Evolutionary conservation across 2,329 filamentous ascomycete species (phyloP).

Genomic region (Proliferodiscus dingleyae): DNA sequence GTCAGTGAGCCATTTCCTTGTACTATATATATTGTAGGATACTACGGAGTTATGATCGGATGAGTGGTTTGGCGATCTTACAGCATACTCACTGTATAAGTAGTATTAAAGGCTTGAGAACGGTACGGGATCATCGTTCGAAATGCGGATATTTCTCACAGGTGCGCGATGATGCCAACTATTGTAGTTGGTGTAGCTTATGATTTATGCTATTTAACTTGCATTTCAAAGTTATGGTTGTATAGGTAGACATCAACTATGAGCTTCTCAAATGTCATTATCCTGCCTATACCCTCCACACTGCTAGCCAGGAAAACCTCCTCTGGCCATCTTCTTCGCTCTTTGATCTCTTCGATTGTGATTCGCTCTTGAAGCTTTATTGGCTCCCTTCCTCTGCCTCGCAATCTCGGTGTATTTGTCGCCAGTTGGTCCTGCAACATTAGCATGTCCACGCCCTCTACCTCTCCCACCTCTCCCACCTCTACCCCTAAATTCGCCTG

Average conservation of each 20-base stretch:
- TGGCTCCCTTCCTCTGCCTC: slow-evolving; percentile 72
- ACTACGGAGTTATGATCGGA: neutral
- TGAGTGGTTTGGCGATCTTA: neutral
- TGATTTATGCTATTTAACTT: neutral
- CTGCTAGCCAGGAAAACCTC: slow-evolving; percentile 36
- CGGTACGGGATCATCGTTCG: neutral
- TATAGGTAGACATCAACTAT: neutral
- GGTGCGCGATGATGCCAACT: no score
- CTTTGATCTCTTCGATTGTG: slow-evolving; percentile 75
- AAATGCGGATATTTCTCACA: no score
- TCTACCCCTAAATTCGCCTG: slow-evolving; percentile 42
- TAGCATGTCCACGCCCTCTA: slow-evolving; percentile 48
- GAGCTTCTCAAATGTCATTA: no score
- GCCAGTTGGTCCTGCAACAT: slow-evolving; percentile 58
- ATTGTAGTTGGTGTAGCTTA: no score
- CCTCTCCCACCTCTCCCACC: slow-evolving; percentile 40
- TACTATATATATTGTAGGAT: no score
- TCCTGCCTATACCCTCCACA: no score
- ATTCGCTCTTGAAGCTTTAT: slow-evolving; percentile 77
- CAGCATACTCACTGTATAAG: no score
- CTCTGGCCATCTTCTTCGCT: slow-evolving; percentile 61
- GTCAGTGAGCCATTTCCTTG: no score
- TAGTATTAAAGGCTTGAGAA: neutral
- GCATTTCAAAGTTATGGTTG: neutral
- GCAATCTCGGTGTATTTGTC: slow-evolving; percentile 70